Conservation (phyloP, 768 basidiomycete genomes). For the Tricholoma terreum region DNA sequence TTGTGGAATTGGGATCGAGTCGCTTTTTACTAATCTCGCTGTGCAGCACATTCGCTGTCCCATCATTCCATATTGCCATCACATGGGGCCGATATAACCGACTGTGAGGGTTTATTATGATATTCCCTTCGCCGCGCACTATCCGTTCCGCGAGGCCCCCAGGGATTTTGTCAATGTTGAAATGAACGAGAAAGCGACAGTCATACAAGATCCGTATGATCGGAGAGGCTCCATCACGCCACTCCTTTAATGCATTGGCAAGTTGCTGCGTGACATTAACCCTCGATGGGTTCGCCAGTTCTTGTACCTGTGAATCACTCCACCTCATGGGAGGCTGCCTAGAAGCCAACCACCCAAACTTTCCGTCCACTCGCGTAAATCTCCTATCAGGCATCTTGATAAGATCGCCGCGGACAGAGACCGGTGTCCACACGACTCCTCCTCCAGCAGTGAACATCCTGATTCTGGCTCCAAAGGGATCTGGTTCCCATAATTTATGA, state of each 20-base stretch:
- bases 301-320: slow-evolving; percentile 24
- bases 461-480: slow-evolving; percentile 22
- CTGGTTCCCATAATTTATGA: slow-evolving; percentile 41
- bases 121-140: slow-evolving; percentile 12
- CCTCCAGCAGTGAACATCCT: slow-evolving; percentile 52
- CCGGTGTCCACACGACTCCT: slow-evolving; percentile 63
- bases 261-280: slow-evolving; percentile 42
- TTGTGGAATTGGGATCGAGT: not conserved
- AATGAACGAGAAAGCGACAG: slow-evolving; percentile 55
- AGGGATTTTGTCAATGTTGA: slow-evolving; percentile 46
- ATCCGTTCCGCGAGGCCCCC: slow-evolving; percentile 28
- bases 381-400: slow-evolving; percentile 19
- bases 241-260: slow-evolving; percentile 9
- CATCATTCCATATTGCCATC: slow-evolving; percentile 23
- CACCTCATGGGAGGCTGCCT: slow-evolving; percentile 49
- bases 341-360: slow-evolving; percentile 58
- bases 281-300: slow-evolving; percentile 25
- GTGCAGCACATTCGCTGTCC: slow-evolving; percentile 9
- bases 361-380: slow-evolving; percentile 11
- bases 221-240: slow-evolving; percentile 16
- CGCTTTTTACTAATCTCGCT: slow-evolving; percentile 12
- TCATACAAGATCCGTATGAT: slow-evolving; percentile 54
- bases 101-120: slow-evolving; percentile 36
- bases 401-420: slow-evolving; percentile 28
- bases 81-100: slow-evolving; percentile 51